Evolutionary conservation across 2,329 filamentous ascomycete species (phyloP), one percentile per base, ranked within the genome.

Genomic region (Fusarium subglutinans): DNA sequence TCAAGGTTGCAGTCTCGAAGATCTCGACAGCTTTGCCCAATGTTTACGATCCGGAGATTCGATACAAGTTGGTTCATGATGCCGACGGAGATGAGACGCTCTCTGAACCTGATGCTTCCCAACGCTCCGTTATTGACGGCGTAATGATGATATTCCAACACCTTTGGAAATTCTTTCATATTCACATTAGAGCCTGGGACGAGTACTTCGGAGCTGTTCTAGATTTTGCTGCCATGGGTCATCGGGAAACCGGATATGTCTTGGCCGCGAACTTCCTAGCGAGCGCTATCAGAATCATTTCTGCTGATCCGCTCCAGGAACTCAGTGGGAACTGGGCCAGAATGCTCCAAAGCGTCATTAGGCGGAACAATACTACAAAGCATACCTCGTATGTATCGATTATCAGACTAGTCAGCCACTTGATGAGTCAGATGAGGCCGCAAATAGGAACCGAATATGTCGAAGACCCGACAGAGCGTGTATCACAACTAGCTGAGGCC

Each of bases 151-250:
- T 90, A 28, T 84, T 94, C 56, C 83, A 85, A 37, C 80, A 85
- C 28, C 80, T 94, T 8, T 94, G 90, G 89, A 83, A 87, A 7
- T 84, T 82, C n/a, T 90, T 94, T 64, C 90, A 93, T 68, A 81
- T 84, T 6, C 85, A 87, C 51, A 83, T 90, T 35, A 89, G 91
- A 64, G 88, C 92, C 7, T 96, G 94, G 94, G 89, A 91, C 47
- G 93, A 96, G 77, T 92, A 92, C 66, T 96, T 96, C 79, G 88
- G 88, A 18, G 87, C 93, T n/a, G 85, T 95, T 70, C 79, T 88
- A n/a, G 84, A 84, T n/a, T 92, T 95, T 78, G 90, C 90, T 20
- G 85, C 84, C 51, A 81, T 94, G 62, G 92, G 92, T 2, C 81
- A 84, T 7, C 80, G 85, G 10, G 91, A 94, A 79, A 85, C 88